Base-by-base conservation (phyloP, 1,139 yeast genomes). In the Candida albicans region DNA sequence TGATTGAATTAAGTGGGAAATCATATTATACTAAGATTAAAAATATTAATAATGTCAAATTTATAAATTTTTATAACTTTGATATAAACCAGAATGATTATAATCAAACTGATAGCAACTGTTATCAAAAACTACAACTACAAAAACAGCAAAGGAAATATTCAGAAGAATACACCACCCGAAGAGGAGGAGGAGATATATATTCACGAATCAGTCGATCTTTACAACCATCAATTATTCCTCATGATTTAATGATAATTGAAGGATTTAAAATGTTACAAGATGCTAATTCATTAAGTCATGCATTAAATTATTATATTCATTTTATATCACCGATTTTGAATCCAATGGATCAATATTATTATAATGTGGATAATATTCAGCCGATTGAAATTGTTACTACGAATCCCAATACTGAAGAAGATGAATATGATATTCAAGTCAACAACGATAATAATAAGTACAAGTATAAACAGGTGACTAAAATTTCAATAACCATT, bases 321-420 rank as follows among this genome's bases (percentile, higher is more conserved):
- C 52, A 55, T 31, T 61, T 57, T 41, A 55, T 63, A 13, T 58
- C 64, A 3, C 68, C 68, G 2, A 61, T 63, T 15, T 55, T 63
- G 35, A 59, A 61, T 44, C 67, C 67, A 12, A 48, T 59, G 13
- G 61, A 58, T 3, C 49, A 50, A 14, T 51, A 50, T 24, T 48
- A 49, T 39, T 49, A 50, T 18, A 18, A 18, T 18, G 5, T 18
- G 22, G 22, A 18, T 18, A 3, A 18, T 18, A 18, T 18, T 18
- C 22, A 18, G 5, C 22, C 22, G 22, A 18, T 18, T 4, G 22
- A 18, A 18, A 18, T 18, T n/a, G n/a, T n/a, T n/a, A n/a, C n/a
- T n/a, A n/a, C 28, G 28, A 10, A 10, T 27, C 29, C 29, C 3
- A 12, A 29, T 13, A 7, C 6, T 29, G 3, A 4, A 29, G 14